Base-by-base conservation (phyloP, 2,329 filamentous ascomycete genomes). In the Aureobasidium mangrovei region DNA sequence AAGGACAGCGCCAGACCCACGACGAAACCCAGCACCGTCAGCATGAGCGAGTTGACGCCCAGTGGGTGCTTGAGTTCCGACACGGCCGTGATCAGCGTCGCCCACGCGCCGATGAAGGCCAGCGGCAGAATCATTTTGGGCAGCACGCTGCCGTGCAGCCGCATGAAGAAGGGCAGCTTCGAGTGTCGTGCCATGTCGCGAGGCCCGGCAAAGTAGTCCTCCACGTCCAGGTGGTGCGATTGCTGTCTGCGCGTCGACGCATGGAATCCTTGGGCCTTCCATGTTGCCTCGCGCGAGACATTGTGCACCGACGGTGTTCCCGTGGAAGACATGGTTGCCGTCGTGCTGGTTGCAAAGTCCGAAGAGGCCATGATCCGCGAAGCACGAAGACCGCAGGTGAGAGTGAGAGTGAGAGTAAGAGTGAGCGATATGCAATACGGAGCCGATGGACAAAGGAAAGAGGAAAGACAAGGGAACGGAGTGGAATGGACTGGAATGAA, bases 1-100 rank as follows among this genome's bases (percentile, higher is more conserved):
- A 91, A 89, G 1, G 85, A 88, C 33, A 91, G 76, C n/a, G 83
- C 79, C 56, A 91, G 72, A 79, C 83, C 83, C 67, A 91, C 85
- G 57, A 91, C 84, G 72, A 91, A 90, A 84, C 86, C 86, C 42
- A 86, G 79, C 51, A 91, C 82, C 1, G 86, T 90, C 52, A 91
- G 75, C 24, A 90, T 74, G 32, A 88, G 77, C n/a, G 76, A 81
- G 64, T 78, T 77, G 59, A 90, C 81, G 43, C 76, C 77, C 18
- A 84, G 65, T 63, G 51, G 58, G 76, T 66, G 9, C 77, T 69
- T 39, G 46, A 71, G 71, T 54, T 73, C 61, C 9, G 72, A 74
- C 61, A 87, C 72, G 56, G 71, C 68, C 9, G 83, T 86, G 58
- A 90, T 81, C 35, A 77, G 66, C 1, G 83, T 84, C 1, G 84